These are phyloP conservation scores for Proliferodiscus dingleyae DNA, from an alignment of 2,329 filamentous ascomycete genomes.

Conservation along the genomic window DNA sequence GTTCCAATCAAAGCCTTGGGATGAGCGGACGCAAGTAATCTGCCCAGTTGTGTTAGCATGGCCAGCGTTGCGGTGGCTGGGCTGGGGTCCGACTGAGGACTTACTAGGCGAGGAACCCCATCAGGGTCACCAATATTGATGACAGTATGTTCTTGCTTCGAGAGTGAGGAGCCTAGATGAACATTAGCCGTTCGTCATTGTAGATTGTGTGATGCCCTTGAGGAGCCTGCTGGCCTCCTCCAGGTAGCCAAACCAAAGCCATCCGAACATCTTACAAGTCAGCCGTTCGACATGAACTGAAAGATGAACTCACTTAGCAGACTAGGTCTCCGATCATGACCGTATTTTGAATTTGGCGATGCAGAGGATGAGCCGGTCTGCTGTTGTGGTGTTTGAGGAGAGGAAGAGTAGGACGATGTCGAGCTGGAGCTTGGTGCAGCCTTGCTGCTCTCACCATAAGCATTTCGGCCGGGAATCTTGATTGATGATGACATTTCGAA, in stretches of 20 bases:
- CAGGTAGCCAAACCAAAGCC: background rate
- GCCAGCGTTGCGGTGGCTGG: constrained; percentile 5
- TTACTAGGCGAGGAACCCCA: constrained; percentile 65
- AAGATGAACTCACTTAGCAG: constrained; percentile 50
- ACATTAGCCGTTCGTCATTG: constrained; percentile 17
- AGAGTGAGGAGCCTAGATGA: constrained; percentile 61
- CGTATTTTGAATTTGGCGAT: constrained; percentile 34
- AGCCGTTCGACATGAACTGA: constrained; percentile 5
- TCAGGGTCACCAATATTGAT: constrained; percentile 73
- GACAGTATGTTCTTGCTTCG: constrained; percentile 72
- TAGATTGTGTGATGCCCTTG: constrained; percentile 29
- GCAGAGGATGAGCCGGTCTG: constrained; percentile 38
- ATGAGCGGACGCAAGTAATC: constrained; percentile 76
- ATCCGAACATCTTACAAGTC: background rate
- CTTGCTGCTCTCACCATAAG: constrained; percentile 38
- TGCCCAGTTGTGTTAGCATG: constrained; percentile 32
- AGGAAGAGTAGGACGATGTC: constrained; percentile 54
- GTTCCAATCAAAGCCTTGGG: constrained; percentile 80
- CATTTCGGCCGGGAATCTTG: constrained; percentile 53
- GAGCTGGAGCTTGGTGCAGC: constrained; percentile 39
- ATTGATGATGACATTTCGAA: constrained; percentile 59
- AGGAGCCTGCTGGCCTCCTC: constrained; percentile 1
- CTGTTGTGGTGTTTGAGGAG: constrained; percentile 44
- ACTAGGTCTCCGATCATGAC: constrained; percentile 55
- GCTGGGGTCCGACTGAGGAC: constrained; percentile 28